phyloP scores from a whole-genome alignment of 2,329 filamentous ascomycete species.

The Arachnopeziza araneosa region DNA sequence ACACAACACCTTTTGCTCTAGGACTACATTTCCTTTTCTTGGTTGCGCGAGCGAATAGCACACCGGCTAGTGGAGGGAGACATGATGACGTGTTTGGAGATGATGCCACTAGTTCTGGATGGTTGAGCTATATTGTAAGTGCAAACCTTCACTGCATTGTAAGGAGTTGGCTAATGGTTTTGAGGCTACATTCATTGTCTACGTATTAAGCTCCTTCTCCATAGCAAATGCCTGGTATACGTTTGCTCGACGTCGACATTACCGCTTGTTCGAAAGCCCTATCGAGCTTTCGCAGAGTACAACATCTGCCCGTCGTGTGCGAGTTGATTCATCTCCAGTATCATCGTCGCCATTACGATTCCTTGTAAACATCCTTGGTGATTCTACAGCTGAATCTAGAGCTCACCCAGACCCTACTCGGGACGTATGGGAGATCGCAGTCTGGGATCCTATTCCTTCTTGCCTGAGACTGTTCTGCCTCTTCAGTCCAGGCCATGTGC shows the following conservation, averaged over 20 bases:
- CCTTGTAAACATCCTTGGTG: conserved; percentile 60
- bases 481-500: conserved; percentile 90
- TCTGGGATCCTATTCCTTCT: conserved; percentile 90
- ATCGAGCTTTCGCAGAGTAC: conserved; percentile 73
- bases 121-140: conserved; percentile 57
- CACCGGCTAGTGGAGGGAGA: conserved; percentile 39
- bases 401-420: conserved; percentile 75
- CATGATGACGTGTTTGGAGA: conserved; percentile 82
- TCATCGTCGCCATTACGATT: conserved; percentile 74
- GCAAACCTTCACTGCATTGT: background rate
- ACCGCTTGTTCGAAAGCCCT: conserved; percentile 83
- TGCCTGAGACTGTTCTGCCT: conserved; percentile 78
- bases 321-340: conserved; percentile 76
- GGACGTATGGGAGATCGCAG: conserved; percentile 90
- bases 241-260: conserved; percentile 74
- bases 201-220: conserved; percentile 62
- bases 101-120: conserved; percentile 51
- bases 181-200: conserved; percentile 66
- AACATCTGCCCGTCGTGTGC: conserved; percentile 81
- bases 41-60: conserved; percentile 68
- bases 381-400: conserved; percentile 70
- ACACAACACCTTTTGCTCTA: conserved; percentile 71
- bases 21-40: conserved; percentile 74
- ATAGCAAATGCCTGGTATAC: conserved; percentile 74
- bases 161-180: conserved; percentile 7